A percentile compares a stretch with the other conserved stretches of the same genome.
phyloP scores from a whole-genome alignment of 2,329 filamentous ascomycete species.

The Cladophialophora bantiana region DNA sequence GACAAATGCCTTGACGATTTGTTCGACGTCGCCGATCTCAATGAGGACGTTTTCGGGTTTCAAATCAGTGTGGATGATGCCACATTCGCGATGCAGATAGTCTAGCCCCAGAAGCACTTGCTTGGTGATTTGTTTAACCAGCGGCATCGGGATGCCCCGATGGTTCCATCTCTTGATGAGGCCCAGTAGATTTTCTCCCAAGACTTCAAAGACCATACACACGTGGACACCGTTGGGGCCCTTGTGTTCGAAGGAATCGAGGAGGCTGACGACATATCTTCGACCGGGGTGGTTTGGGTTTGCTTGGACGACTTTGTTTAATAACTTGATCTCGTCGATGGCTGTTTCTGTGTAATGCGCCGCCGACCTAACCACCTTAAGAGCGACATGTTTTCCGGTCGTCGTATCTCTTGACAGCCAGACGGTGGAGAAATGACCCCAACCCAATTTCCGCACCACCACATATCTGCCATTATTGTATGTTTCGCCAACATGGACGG shows the following conservation, averaged over 20 bases:
- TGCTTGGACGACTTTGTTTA: conserved; percentile 94
- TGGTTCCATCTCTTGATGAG: conserved; percentile 99
- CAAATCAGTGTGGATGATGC: conserved; percentile 91
- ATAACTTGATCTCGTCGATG: conserved; percentile 97
- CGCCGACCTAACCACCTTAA: conserved; percentile 97
- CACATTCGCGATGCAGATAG: conserved; percentile 96
- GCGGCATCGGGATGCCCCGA: conserved; percentile 90
- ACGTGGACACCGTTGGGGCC: conserved; percentile 95
- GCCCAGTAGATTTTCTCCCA: conserved; percentile 92
- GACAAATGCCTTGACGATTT: conserved; percentile 96
- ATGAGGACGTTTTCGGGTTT: conserved; percentile 98
- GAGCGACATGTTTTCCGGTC: conserved; percentile 90
- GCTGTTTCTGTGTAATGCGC: conserved; percentile 99
- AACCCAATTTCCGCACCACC: conserved; percentile 92
- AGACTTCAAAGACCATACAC: conserved; percentile 98
- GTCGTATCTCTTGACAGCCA: conserved; percentile 84
- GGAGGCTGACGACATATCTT: conserved; percentile 91
- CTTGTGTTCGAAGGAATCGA: conserved; percentile 97
- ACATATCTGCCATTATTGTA: conserved; percentile 99
- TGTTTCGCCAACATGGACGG: conserved; percentile 89
- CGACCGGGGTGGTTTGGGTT: conserved; percentile 94
- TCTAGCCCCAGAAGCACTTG: conserved; percentile 95
- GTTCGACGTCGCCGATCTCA: conserved; percentile 97
- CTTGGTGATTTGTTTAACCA: conserved; percentile 99
- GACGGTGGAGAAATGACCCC: conserved; percentile 99